Percentiles rank a stretch among this genome's conserved stretches.
Evolutionary conservation across 192 early-diverging fungal species (phyloP).

Genomic region (Haplosporangium gracile): DNA sequence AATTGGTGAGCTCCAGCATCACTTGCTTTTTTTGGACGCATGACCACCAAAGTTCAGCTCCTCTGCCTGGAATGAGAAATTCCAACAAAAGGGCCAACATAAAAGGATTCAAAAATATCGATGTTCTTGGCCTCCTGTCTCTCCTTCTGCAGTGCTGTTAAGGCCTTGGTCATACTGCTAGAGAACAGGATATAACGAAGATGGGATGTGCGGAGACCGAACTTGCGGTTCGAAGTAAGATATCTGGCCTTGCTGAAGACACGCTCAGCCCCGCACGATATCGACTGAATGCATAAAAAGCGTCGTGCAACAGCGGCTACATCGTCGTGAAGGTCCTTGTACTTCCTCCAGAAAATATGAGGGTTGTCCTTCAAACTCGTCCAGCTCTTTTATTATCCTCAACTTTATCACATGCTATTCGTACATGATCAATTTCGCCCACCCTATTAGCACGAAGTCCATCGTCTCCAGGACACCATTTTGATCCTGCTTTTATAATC

Average conservation of each 20-base stretch:
- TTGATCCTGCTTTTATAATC: neutral
- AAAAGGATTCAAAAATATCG: neutral
- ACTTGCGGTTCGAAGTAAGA: slow-evolving; percentile 4
- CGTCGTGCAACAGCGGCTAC: slow-evolving; percentile 11
- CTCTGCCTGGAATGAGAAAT: neutral
- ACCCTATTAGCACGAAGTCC: neutral
- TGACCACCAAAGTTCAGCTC: neutral
- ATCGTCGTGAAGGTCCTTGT: neutral
- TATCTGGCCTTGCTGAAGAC: slow-evolving; percentile 23
- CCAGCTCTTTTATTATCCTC: neutral
- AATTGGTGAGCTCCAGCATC: neutral
- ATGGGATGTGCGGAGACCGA: neutral
- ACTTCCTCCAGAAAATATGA: slow-evolving; percentile 15
- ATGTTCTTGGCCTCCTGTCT: neutral
- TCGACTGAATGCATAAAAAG: slow-evolving; percentile 20
- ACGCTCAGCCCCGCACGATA: slow-evolving; percentile 10
- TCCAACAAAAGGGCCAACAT: neutral
- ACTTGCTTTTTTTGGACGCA: neutral
- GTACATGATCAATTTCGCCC: neutral
- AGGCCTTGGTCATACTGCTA: slow-evolving; percentile 4
- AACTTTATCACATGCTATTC: neutral
- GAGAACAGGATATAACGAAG: slow-evolving; percentile 2
- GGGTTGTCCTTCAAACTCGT: neutral
- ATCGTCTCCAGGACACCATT: neutral
- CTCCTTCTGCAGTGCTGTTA: slow-evolving; percentile 11